A percentile compares a stretch with the other conserved stretches of the same genome.
Evolutionary conservation across 805 yeast species (phyloP).

Genomic region (Saccharomycopsis selenospora): DNA sequence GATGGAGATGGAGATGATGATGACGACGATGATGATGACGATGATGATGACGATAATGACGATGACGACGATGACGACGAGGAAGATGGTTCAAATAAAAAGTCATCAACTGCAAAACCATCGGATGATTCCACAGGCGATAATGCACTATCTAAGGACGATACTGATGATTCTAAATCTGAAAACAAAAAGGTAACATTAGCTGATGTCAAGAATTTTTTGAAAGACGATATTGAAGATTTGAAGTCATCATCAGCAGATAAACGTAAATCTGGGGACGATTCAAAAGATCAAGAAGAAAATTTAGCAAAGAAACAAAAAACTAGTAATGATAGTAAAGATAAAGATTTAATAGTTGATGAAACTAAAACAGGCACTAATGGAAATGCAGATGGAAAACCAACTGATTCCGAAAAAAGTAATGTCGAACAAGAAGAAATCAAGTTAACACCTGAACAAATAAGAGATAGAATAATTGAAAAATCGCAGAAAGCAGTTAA

Average conservation of each 20-base stretch:
- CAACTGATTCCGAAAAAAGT: conserved; percentile 19
- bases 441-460: conserved; percentile 22
- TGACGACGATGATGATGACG: conserved; percentile 23
- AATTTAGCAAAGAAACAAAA: conserved; percentile 23
- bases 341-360: conserved; percentile 28
- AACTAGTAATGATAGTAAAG: conserved; percentile 24
- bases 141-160: conserved; percentile 13
- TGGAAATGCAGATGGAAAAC: conserved; percentile 21
- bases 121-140: conserved; percentile 11
- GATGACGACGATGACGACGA: conserved; percentile 26
- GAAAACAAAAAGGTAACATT: conserved; percentile 23
- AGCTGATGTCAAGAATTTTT: conserved; percentile 14
- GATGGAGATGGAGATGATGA: conserved; percentile 29
- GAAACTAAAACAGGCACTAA: conserved; percentile 22
- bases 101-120: conserved; percentile 5
- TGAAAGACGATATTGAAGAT: conserved; percentile 17
- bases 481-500: conserved; percentile 46
- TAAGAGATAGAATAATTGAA: conserved; percentile 30
- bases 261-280: conserved; percentile 23
- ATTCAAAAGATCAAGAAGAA: conserved; percentile 26
- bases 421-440: conserved; percentile 28
- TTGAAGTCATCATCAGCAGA: conserved; percentile 22
- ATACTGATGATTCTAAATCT: conserved; percentile 24
- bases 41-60: conserved; percentile 22
- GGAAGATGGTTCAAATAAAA: conserved; percentile 24